Base-by-base conservation (phyloP, 495 filamentous ascomycete genomes). In the Diplogelasinospora grovesii region DNA sequence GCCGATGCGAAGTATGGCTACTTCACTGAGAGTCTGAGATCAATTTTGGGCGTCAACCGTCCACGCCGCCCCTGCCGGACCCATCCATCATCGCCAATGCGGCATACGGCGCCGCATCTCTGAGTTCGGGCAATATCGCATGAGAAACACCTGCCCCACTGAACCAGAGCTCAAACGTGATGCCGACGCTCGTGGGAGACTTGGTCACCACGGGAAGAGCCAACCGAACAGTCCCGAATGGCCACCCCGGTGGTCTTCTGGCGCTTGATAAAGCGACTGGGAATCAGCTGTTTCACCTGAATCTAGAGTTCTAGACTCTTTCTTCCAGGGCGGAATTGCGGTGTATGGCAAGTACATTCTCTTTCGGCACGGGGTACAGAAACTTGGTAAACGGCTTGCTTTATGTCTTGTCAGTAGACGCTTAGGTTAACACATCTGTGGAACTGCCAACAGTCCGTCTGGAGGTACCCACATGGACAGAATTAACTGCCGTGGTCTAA, bases 21-120 rank as follows among this genome's bases (percentile, higher is more conserved):
- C 43, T 69, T 61, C 49, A 61, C 53, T 8, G 50, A 27, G 7
- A 48, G n/a, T n/a, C n/a, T n/a, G n/a, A n/a, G n/a, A n/a, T 56
- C 18, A 67, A 69, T 39, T 41, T 35, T 5, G 39, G 16, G 7
- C 1, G 43, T 6, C 11, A 26, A n/a, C 22, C 39, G 1, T 67
- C 41, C 26, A 22, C 57, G 4, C 34, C 52, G n/a, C 49, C 52
- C n/a, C 45, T 45, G 29, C 42, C 43, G 20, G 8, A 29, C 16
- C 38, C 14, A 18, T 11, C 19, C 13, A 20, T 43, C 5, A 45
- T 53, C 16, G 52, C 49, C 18, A 60, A 50, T 15, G 58, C 55
- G 22, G 53, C 53, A 3, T 60, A 46, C 36, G 64, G 65, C 5
- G 64, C 64, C 10, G 56, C 49, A 14, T 41, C 39, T 3, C 9